Conservation (phyloP, 2,329 filamentous ascomycete species). For the Botrytis porri region DNA sequence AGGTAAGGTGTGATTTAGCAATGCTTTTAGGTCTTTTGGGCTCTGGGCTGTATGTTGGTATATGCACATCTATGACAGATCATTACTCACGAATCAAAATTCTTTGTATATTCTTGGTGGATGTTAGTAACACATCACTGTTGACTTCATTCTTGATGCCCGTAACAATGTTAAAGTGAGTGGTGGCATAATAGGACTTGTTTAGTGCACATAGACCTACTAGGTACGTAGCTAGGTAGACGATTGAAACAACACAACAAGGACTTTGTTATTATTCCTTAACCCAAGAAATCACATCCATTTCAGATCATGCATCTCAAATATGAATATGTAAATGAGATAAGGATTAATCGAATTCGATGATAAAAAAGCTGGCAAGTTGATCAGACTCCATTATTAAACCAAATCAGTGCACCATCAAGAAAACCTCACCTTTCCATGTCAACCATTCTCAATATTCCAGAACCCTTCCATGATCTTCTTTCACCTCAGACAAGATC, state of each 20-base stretch:
- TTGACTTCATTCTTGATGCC: accelerated
- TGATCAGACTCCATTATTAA: accelerated
- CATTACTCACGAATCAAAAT: too few relatives aligned
- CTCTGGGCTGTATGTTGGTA: neutral
- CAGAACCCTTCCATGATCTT: neutral
- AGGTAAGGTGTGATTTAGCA: neutral
- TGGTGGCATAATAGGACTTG: neutral
- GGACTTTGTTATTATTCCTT: neutral
- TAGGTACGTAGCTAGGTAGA: too few relatives aligned
- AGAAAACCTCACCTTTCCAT: neutral
- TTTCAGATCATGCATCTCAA: neutral
- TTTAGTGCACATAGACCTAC: neutral
- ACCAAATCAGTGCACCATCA: neutral
- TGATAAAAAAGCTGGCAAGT: neutral
- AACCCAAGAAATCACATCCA: accelerated
- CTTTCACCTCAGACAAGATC: neutral
- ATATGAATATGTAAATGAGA: neutral
- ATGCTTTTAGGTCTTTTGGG: neutral
- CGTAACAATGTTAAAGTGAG: neutral
- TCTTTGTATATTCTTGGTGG: too few relatives aligned
- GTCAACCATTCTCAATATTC: neutral
- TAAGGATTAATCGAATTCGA: neutral
- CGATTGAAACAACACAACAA: neutral
- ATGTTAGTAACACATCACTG: neutral
- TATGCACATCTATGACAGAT: neutral